Evolutionary conservation across 768 basidiomycete genomes (phyloP), one percentile per base, ranked within the genome.

Genomic region (Hortiboletus flavorubellus): DNA sequence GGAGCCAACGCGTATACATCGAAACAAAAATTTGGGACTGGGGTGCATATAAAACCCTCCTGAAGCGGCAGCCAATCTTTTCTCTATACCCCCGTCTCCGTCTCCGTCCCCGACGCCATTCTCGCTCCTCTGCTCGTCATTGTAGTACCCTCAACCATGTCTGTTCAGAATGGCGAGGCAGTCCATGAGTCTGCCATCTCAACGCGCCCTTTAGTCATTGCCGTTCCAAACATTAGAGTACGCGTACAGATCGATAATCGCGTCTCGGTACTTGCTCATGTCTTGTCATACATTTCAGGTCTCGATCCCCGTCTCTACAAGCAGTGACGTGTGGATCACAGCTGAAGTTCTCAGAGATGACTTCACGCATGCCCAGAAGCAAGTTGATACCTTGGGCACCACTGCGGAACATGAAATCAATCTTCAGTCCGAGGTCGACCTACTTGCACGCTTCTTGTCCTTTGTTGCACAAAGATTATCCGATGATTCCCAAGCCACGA

Each of bases 261-360:
- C 46, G 5, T 59, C 30, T 53, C 34, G 40, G 18, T 43, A 30
- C 26, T 38, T 46, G 35, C 45, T 59, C 51, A 61, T 40, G 23
- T 34, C 43, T 43, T 39, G 30, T 38, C 30, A 29, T 50, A 15
- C 43, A 41, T 46, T 61, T 14, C 60, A 93, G 91, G 72, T 96
- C 58, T 87, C 89, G 59, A 85, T 98, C 71, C 93, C 91, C 44
- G 89, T 97, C 55, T 86, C 92, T 44, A 85, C 90, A n/a, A 75
- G 77, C 38, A 59, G 77, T 61, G 85, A 93, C 72, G 84, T 92
- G 72, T 97, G 95, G 94, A 91, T 93, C 67, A 82, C 85, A 51
- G 93, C 94, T 49, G 93, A 96, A 75, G 85, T 94, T 66, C 83
- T 96, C 54, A 80, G 89, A 65, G 93, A 97, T 66, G 91, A 94